Evolutionary conservation across 768 basidiomycete genomes (phyloP), one percentile per base, ranked within the genome.

Genomic region (Lactarius trivialis): DNA sequence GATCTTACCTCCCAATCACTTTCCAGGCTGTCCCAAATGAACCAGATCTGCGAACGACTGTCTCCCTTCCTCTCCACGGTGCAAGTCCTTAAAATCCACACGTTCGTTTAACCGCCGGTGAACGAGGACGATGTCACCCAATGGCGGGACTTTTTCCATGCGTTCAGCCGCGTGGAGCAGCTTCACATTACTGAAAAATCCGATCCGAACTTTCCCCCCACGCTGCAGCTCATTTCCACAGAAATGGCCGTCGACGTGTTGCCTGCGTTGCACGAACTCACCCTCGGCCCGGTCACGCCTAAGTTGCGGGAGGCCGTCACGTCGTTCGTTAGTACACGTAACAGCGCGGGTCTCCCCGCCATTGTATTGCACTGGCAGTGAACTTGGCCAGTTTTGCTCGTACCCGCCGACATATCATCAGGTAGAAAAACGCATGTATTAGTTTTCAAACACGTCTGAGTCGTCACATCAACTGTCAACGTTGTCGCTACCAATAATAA

Each of bases 201-300:
- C 3, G 17, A 26, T 7, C 24, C 37, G 26, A 36, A 51, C 34
- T 26, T 58, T n/a, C 49, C 36, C 19, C 49, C 36, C 6, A 51
- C 30, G 39, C 37, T 59, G 39, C 39, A 21, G 15, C 28, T 8
- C 36, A 24, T 54, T 14, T 19, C 59, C 39, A 1, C 7, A 17
- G 32, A 33, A 28, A 34, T 21, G 24, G 19, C 26, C 30, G 30
- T 24, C 12, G 39, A 43, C 7, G 59, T 54, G 32, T 32, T 54
- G 21, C 59, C 59, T 26, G 52, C 41, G 6, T 32, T 60, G 32
- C 52, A 24, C 21, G 59, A 45, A 43, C 59, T 60, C 32, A 15
- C 24, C 24, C 34, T 60, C 34, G 49, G 32, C 21, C 37, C 49
- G 28, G 37, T 32, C 26, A 28, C 50, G n/a, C 1, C 7, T 5